A percentile compares a stretch with the other conserved stretches of the same genome.
These are phyloP conservation scores for Aquilaria yunnanensis DNA, from an alignment of 345 rosid species.

Conservation along the genomic window DNA sequence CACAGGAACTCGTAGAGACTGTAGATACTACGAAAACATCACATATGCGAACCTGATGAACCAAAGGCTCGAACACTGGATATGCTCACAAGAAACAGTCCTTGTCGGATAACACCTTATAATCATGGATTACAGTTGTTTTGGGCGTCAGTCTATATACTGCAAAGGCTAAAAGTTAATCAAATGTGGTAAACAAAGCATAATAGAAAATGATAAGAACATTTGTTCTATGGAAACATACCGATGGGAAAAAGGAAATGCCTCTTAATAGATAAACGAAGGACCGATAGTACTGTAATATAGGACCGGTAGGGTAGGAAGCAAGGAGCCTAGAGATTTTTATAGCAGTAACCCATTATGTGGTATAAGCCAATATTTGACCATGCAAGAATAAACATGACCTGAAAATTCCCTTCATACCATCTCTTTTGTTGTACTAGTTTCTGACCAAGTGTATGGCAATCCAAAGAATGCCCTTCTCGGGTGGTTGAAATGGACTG, in stretches of 20 bases:
- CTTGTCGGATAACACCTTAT: neutral
- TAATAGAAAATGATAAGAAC: neutral
- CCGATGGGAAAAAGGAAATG: neutral
- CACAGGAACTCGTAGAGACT: conserved; percentile 1
- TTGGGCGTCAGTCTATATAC: too few relatives aligned
- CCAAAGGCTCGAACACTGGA: neutral
- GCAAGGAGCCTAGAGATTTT: conserved; percentile 30
- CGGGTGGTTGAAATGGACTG: conserved; percentile 25
- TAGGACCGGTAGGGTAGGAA: neutral
- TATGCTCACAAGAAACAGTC: neutral
- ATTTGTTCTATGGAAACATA: conserved; percentile 4
- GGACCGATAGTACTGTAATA: neutral
- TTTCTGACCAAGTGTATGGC: conserved; percentile 24
- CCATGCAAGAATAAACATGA: conserved; percentile 14
- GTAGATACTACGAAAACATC: neutral
- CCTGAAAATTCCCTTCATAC: conserved; percentile 38
- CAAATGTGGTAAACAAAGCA: too few relatives aligned
- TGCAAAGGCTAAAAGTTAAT: neutral
- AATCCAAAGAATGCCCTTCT: conserved; percentile 27
- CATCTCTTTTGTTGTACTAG: conserved; percentile 35
- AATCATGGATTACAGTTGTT: too few relatives aligned
- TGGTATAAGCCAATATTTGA: conserved; percentile 32
- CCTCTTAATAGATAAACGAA: neutral
- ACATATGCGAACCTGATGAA: neutral
- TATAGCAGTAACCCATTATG: conserved; percentile 27